A percentile compares a stretch with the other conserved stretches of the same genome.
These are phyloP conservation scores for Xylaria sp. DNA, from an alignment of 2,329 filamentous ascomycete species.

Conservation along the genomic window DNA sequence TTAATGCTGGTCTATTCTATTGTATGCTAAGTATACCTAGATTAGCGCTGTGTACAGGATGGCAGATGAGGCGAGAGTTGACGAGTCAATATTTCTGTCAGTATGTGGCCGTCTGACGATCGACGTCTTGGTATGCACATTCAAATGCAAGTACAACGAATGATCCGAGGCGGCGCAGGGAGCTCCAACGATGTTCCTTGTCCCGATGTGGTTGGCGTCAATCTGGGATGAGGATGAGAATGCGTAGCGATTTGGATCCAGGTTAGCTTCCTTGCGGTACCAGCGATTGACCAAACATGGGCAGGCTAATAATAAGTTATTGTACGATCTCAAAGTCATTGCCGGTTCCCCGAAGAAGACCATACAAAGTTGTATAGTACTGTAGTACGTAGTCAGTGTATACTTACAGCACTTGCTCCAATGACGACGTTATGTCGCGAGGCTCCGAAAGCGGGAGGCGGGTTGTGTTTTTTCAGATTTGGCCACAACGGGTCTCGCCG, in stretches of 20 bases:
- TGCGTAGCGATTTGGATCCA: background rate
- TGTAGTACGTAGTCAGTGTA: background rate
- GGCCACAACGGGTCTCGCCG: background rate
- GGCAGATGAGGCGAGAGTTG: slow-evolving; percentile 21
- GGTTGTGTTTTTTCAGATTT: slow-evolving; percentile 9
- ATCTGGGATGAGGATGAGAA: slow-evolving; percentile 7
- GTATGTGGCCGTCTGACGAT: slow-evolving; percentile 20
- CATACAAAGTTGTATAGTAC: no score
- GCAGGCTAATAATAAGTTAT: slow-evolving; percentile 1
- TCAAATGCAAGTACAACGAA: slow-evolving; percentile 22
- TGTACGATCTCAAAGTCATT: background rate
- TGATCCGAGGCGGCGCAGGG: slow-evolving; percentile 20
- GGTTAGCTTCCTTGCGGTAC: slow-evolving; percentile 1
- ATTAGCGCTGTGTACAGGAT: slow-evolving; percentile 2
- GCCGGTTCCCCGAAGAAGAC: slow-evolving; percentile 13
- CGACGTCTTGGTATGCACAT: slow-evolving; percentile 10
- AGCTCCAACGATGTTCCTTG: slow-evolving; percentile 19
- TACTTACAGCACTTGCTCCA: slow-evolving; percentile 4
- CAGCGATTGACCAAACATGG: background rate
- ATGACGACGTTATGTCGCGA: slow-evolving; percentile 45
- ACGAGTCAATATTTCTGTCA: no score
- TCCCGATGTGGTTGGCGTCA: slow-evolving; percentile 18
- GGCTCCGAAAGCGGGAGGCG: slow-evolving; percentile 49
- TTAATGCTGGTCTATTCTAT: background rate
- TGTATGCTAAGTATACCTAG: background rate